Conservation (phyloP, 257 asterid genomes). For the Salvia splendens region DNA sequence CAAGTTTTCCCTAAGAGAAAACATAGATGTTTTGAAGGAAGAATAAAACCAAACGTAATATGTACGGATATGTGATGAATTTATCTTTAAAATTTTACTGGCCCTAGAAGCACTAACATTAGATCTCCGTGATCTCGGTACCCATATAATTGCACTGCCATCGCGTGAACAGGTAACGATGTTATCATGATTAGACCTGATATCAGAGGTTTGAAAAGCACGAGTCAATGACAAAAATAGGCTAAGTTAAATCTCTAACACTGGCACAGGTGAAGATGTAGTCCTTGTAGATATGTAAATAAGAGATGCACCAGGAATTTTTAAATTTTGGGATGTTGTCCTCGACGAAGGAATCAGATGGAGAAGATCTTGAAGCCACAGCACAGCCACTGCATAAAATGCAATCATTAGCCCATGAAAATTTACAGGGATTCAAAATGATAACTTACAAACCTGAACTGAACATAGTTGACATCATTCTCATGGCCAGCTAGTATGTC, state of each 20-base stretch:
- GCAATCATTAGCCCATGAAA: slow-evolving; percentile 38
- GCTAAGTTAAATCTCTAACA: slow-evolving; percentile 18
- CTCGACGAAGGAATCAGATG: slow-evolving; percentile 63
- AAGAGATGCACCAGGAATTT: slow-evolving; percentile 73
- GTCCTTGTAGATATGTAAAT: slow-evolving; percentile 18
- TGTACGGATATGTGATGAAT: neutral
- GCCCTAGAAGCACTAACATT: slow-evolving; percentile 62
- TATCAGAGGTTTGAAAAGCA: slow-evolving; percentile 33
- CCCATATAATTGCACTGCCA: slow-evolving; percentile 99
- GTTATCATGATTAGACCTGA: slow-evolving; percentile 83
- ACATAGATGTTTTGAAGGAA: slow-evolving; percentile 5
- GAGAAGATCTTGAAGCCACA: slow-evolving; percentile 72
- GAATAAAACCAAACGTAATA: slow-evolving; percentile 5
- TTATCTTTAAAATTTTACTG: slow-evolving; percentile 22
- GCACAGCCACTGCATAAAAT: slow-evolving; percentile 83
- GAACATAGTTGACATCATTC: slow-evolving; percentile 94
- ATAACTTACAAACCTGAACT: slow-evolving; percentile 74
- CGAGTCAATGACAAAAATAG: slow-evolving; percentile 30
- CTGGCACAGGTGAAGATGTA: slow-evolving; percentile 25
- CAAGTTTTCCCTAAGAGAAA: slow-evolving; percentile 60
- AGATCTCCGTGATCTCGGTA: slow-evolving; percentile 74
- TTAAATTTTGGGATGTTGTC: slow-evolving; percentile 75
- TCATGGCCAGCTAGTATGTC: slow-evolving; percentile 94
- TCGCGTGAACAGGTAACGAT: slow-evolving; percentile 98
- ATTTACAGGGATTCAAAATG: slow-evolving; percentile 25